These are phyloP conservation scores for Paulownia fortunei DNA, from an alignment of 257 asterid genomes.

Conservation along the genomic window DNA sequence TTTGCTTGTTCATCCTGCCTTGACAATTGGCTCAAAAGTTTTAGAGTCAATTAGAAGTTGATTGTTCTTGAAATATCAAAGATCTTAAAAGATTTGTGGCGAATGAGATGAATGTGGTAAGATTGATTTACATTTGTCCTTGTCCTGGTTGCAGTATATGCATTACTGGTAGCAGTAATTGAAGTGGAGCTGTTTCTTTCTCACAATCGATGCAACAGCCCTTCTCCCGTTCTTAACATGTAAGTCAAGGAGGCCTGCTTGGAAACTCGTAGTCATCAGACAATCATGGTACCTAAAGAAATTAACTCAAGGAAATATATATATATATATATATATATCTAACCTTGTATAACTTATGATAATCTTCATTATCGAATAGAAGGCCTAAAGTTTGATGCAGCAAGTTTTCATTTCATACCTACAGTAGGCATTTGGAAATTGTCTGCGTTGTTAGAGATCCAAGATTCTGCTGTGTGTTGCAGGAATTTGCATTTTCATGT, in stretches of 20 bases:
- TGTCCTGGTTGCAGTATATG: conserved; percentile 74
- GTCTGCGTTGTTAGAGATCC: not conserved
- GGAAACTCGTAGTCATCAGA: too few species aligned
- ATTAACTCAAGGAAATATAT: too few species aligned
- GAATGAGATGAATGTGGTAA: conserved; percentile 7
- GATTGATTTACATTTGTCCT: conserved; percentile 3
- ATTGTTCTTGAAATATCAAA: too few species aligned
- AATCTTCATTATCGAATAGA: too few species aligned
- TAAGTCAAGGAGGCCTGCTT: conserved; percentile 47
- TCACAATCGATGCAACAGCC: conserved; percentile 67
- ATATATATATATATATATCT: too few species aligned
- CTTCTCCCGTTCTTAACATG: conserved; percentile 67
- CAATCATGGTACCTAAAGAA: too few species aligned
- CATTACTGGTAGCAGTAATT: conserved; percentile 66
- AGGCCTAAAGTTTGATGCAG: too few species aligned
- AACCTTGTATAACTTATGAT: too few species aligned
- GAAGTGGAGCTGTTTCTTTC: conserved; percentile 75
- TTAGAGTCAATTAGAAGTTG: too few species aligned
- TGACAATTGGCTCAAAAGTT: not conserved
- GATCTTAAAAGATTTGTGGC: too few species aligned
- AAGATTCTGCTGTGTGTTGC: conserved; percentile 16
- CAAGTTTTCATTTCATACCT: too few species aligned
- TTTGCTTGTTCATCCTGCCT: too few species aligned
- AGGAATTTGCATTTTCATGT: conserved; percentile 13
- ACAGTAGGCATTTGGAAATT: not conserved